phyloP scores from a whole-genome alignment of 768 basidiomycete species.

The Kwoniella pini region DNA sequence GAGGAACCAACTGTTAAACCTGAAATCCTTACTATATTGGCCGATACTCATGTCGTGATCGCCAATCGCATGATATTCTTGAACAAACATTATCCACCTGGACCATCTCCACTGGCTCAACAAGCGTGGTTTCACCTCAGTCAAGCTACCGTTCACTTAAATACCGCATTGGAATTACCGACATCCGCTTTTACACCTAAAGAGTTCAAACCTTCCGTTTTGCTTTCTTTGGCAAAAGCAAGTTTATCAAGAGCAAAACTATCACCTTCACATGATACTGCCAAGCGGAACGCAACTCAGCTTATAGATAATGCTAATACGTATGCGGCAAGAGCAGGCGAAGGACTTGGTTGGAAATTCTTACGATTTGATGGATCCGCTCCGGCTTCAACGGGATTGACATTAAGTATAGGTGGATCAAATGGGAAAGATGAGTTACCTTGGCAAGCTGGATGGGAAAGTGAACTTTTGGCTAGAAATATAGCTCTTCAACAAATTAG shows the following conservation, averaged over 20 bases:
- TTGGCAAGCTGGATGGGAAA: constrained; percentile 46
- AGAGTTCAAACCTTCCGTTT: constrained; percentile 38
- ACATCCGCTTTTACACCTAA: constrained; percentile 25
- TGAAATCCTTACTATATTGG: constrained; percentile 38
- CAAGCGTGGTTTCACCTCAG: constrained; percentile 43
- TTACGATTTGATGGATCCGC: constrained; percentile 8
- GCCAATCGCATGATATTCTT: constrained; percentile 33
- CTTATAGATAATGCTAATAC: constrained; percentile 47
- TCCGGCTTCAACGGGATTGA: constrained; percentile 2
- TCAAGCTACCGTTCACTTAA: constrained; percentile 31
- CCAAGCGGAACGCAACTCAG: constrained; percentile 36
- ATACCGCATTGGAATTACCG: constrained; percentile 38
- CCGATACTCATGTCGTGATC: constrained; percentile 39
- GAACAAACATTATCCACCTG: constrained; percentile 28
- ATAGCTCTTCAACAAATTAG: constrained; percentile 36
- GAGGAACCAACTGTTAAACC: constrained; percentile 37
- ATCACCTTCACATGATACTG: constrained; percentile 34
- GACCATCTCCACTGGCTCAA: constrained; percentile 37
- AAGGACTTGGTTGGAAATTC: constrained; percentile 28
- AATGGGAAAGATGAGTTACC: constrained; percentile 19
- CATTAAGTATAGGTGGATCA: constrained; percentile 14
- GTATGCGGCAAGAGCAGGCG: constrained; percentile 39
- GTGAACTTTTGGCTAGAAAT: constrained; percentile 34
- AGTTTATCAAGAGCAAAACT: constrained; percentile 37
- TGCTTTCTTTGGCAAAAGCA: constrained; percentile 28